Percentiles rank a stretch among this genome's conserved stretches.
phyloP scores from a whole-genome alignment of 768 basidiomycete species.

The Hemileccinum impolitum region DNA sequence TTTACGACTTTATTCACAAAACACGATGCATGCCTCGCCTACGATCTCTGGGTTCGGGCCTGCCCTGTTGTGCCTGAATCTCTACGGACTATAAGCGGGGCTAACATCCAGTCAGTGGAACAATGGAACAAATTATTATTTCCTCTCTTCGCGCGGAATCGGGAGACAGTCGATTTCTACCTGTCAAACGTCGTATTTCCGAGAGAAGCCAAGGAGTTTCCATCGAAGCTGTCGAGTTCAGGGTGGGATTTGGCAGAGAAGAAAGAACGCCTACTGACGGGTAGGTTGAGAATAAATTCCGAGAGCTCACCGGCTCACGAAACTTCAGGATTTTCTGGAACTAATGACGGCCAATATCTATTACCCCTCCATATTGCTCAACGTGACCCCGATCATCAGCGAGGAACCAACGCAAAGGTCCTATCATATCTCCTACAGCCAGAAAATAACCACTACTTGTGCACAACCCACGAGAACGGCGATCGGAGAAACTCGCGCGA shows the following conservation, averaged over 20 bases:
- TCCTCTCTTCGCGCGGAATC: constrained; percentile 37
- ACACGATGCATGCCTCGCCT: constrained; percentile 41
- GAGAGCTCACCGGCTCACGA: background rate
- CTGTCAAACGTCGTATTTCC: constrained; percentile 47
- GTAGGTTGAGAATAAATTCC: background rate
- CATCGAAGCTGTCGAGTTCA: constrained; percentile 44
- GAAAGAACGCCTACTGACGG: constrained; percentile 17
- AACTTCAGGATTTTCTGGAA: constrained; percentile 44
- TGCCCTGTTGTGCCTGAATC: constrained; percentile 23
- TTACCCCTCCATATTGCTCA: constrained; percentile 18
- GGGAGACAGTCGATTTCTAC: constrained; percentile 44
- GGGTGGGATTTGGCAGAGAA: constrained; percentile 51
- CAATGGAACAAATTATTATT: constrained; percentile 29
- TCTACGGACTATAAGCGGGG: constrained; percentile 33
- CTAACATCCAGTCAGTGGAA: constrained; percentile 41
- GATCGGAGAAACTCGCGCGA: constrained; percentile 12
- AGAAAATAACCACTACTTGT: constrained; percentile 39
- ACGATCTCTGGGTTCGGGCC: constrained; percentile 37
- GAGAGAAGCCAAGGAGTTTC: constrained; percentile 47
- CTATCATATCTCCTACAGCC: constrained; percentile 16
- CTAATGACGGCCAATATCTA: constrained; percentile 44
- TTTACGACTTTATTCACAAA: constrained; percentile 38
- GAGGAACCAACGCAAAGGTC: constrained; percentile 38
- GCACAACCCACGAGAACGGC: constrained; percentile 12
- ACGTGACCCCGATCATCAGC: constrained; percentile 28